Evolutionary conservation across 2,329 filamentous ascomycete species (phyloP), one percentile per base, ranked within the genome.

Genomic region (Graphiopsis chlorocephala): DNA sequence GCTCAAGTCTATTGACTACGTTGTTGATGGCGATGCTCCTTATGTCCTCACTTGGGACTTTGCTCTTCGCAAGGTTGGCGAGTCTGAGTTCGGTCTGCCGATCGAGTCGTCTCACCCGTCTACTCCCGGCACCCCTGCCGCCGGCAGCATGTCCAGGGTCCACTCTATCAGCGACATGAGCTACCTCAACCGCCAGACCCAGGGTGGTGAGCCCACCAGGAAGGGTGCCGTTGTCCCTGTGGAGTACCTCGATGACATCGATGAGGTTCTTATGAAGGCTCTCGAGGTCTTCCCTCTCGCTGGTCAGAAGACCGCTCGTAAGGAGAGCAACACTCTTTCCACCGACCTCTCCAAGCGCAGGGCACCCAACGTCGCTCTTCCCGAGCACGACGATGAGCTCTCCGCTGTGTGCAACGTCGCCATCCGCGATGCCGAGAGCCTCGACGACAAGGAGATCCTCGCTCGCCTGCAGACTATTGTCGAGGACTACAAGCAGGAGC

Each of bases 101-200:
- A 78, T 93, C 15, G 86, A 89, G 74, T 93, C 92, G 2, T 90
- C 90, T 17, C 90, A 90, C 68, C 91, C 94, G 33, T 96, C 93
- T 11, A 82, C 81, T 7, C 81, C 81, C n/a, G 96, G 93, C 20
- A 83, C 81, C 3, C 81, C 81, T 15, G 74, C 77, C 56, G 83
- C 83, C 70, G 85, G 86, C 70, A 82, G 83, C 68, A 90, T 93
- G 78, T 91, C 92, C 81, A 88, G 93, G 72, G 90, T 98, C 74
- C 88, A 91, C 81, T 98, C 95, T 62, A 95, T 99, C 78, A 97
- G 93, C 78, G 95, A 99, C 76, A 92, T 99, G 90, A 92, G 92
- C 17, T 97, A 96, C 78, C 82, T 97, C 67, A 84, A 87, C 66
- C 87, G 87, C 69, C 89, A 90, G 75, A 85, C 87, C 61, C 86